Conservation (phyloP, 768 basidiomycete genomes). For the Suillus bovinus region DNA sequence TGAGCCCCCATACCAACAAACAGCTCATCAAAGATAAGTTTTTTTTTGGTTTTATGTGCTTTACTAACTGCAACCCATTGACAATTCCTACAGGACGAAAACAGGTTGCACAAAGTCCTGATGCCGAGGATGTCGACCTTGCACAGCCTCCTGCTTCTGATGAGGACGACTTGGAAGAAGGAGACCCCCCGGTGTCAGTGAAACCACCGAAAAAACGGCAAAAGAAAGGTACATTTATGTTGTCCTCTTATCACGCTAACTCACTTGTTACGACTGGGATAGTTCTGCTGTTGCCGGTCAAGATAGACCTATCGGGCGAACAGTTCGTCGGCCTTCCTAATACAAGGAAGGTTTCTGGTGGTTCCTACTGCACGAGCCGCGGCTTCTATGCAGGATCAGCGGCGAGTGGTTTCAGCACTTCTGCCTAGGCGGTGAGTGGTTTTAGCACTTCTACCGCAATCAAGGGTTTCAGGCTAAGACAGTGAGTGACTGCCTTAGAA, state of each 20-base stretch:
- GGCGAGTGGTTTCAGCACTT: no score
- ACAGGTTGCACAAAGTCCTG: not conserved
- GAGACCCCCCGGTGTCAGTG: not conserved
- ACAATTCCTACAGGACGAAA: not conserved
- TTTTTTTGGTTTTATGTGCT: not conserved
- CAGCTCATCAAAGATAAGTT: not conserved
- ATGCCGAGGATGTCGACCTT: not conserved
- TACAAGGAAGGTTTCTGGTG: no score
- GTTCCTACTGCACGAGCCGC: no score
- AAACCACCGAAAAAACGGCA: not conserved
- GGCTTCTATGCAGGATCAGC: no score
- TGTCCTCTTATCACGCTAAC: not conserved
- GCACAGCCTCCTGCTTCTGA: not conserved
- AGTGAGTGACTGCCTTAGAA: no score
- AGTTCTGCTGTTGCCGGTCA: no score
- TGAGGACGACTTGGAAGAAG: not conserved
- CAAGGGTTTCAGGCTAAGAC: no score
- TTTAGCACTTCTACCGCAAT: no score
- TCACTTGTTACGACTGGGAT: no score
- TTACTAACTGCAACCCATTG: not conserved
- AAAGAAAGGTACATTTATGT: not conserved
- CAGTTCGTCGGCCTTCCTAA: no score
- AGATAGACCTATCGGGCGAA: no score
- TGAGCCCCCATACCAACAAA: not conserved
- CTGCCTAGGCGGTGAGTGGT: no score